Conservation (phyloP, 1,284 basidiomycete genomes). For the Fomitopsis betulina region DNA sequence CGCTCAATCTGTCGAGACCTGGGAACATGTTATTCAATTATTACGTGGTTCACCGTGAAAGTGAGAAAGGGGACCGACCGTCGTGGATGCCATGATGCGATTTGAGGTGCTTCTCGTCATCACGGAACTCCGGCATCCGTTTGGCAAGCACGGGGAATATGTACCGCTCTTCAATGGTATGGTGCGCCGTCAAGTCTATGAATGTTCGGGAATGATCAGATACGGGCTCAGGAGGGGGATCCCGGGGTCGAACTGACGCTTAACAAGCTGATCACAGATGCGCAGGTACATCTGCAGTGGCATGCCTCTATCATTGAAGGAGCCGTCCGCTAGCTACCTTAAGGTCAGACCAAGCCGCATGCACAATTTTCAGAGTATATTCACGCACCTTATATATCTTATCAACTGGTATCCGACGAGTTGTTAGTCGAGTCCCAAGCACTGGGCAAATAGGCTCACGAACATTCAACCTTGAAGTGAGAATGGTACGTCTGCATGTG, state of each 20-base stretch:
- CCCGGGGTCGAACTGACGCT: conserved; percentile 13
- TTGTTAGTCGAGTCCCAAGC: neutral
- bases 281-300: conserved; percentile 24
- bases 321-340: conserved; percentile 26
- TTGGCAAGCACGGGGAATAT: conserved; percentile 63
- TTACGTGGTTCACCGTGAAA: neutral
- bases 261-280: conserved; percentile 17
- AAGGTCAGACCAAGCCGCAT: neutral
- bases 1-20: conserved; percentile 53
- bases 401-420: conserved; percentile 15
- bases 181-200: conserved; percentile 56
- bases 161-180: conserved; percentile 59
- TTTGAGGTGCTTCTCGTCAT: conserved; percentile 49
- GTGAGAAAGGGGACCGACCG: conserved; percentile 32
- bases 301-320: conserved; percentile 24
- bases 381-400: conserved; percentile 22
- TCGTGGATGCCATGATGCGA: conserved; percentile 67
- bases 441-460: conserved; percentile 5
- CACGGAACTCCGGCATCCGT: conserved; percentile 56
- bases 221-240: neutral
- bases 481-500: conserved; percentile 25
- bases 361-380: neutral
- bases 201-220: neutral
- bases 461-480: conserved; percentile 29
- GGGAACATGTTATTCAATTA: neutral